Evolutionary conservation across 345 rosid species (phyloP), one percentile per base, ranked within the genome.

Genomic region (Populus ilicifolia): DNA sequence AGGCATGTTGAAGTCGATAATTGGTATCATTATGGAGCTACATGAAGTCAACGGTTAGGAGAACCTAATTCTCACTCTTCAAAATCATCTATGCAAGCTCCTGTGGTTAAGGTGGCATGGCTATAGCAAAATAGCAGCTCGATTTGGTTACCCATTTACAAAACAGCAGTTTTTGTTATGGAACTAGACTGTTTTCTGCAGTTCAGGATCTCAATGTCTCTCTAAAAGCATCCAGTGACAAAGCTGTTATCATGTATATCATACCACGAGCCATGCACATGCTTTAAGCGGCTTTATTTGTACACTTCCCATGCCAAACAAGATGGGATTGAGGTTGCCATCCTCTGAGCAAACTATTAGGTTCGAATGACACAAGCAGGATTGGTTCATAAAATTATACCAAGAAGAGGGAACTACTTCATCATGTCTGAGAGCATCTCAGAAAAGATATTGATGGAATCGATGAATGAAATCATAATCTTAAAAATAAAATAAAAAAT

Each of bases 391-490:
- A 48, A 20, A 33, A 63, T 18, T 43, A 74, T 35, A 13, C 16
- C 44, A 18, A 64, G 70, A 63, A 73, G 44, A 73, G 16, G 67
- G n/a, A 62, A 44, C 5, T 16, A 23, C 30, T 41, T 23, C 33
- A 73, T 29, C 59, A 65, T 63, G 9, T 61, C 39, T 12, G 33
- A 17, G 1, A 43, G 33, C 33, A 46, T 46, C 33, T 25, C 52
- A 1, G 62, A 12, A 14, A 59, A 54, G 27, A 44, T 20, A 30
- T 5, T 11, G 4, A 35, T 50, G 12, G 9, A 61, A 62, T 46
- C 33, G 43, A 36, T 68, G 21, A 71, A 65, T 52, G 80, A 14
- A 7, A 65, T 25, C 39, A 5, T n/a, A 67, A 78, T 46, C 80
- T 48, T 62, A n/a, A 46, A 44, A 35, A 52, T 20, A n/a, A n/a